Conservation (phyloP, 1,284 basidiomycete genomes). For the Inonotus hispidus region DNA sequence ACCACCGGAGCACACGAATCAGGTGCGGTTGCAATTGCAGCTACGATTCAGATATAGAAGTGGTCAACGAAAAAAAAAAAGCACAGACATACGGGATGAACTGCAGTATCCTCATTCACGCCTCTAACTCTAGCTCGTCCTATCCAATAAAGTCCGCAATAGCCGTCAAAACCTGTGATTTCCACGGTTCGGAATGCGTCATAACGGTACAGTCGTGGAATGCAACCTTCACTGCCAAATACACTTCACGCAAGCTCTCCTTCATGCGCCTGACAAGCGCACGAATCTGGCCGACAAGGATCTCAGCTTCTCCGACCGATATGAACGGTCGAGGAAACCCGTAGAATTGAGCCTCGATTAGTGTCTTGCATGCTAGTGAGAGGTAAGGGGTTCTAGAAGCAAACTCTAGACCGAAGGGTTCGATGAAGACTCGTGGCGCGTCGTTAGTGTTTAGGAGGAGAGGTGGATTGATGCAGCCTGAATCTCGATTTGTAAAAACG, state of each 20-base stretch:
- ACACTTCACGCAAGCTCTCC: conserved; percentile 17
- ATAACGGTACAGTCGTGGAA: conserved; percentile 22
- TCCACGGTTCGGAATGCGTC: conserved; percentile 7
- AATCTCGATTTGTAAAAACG: conserved; percentile 24
- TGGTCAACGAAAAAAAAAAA: no score
- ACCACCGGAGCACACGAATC: no score
- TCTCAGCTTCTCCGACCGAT: conserved; percentile 46
- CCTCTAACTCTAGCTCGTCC: not conserved
- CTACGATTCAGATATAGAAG: no score
- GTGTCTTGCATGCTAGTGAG: conserved; percentile 45
- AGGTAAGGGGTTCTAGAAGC: conserved; percentile 45
- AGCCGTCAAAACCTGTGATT: not conserved
- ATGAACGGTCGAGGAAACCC: conserved; percentile 56
- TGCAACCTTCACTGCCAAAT: conserved; percentile 22
- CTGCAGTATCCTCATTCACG: not conserved
- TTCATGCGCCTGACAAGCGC: conserved; percentile 39
- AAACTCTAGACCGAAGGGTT: conserved; percentile 33
- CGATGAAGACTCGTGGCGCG: conserved; percentile 29
- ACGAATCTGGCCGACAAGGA: conserved; percentile 45
- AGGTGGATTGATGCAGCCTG: conserved; percentile 36
- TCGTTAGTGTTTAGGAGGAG: conserved; percentile 16
- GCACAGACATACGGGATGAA: conserved; percentile 11
- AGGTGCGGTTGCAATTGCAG: no score
- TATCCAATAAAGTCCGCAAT: not conserved
- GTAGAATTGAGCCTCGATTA: conserved; percentile 19